Percentiles rank a stretch among this genome's conserved stretches.
These are phyloP conservation scores for Hypoxylon trugodes DNA, from an alignment of 495 filamentous ascomycete species.

Conservation along the genomic window DNA sequence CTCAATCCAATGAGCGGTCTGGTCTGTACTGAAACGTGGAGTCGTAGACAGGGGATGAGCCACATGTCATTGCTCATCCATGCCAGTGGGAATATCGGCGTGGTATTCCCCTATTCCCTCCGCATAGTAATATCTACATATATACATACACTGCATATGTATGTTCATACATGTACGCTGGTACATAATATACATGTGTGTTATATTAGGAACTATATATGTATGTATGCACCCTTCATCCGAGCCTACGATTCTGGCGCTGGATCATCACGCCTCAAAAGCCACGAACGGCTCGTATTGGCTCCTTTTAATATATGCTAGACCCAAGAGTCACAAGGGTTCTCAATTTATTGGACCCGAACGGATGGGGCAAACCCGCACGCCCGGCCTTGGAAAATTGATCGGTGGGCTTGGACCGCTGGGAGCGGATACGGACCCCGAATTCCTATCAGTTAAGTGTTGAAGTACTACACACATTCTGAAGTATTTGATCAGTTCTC, in stretches of 20 bases:
- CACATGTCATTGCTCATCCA: constrained; percentile 33
- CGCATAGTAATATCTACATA: not conserved
- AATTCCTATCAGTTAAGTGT: no score
- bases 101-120: constrained; percentile 6
- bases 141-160: constrained; percentile 2
- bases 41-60: constrained; percentile 30
- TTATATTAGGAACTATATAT: not conserved
- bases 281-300: constrained; percentile 7
- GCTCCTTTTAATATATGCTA: not conserved
- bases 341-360: constrained; percentile 22
- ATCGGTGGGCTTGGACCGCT: no score
- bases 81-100: constrained; percentile 21
- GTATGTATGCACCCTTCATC: constrained; percentile 13
- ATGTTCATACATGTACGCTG: not conserved
- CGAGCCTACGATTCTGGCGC: constrained; percentile 13
- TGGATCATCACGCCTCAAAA: constrained; percentile 9
- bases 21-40: constrained; percentile 29
- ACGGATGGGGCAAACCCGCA: constrained; percentile 16
- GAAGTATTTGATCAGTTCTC: no score
- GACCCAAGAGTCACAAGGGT: constrained; percentile 6
- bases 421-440: no score
- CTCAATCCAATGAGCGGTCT: constrained; percentile 34
- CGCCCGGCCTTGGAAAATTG: constrained; percentile 7
- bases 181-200: no score
- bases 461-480: no score